Evolutionary conservation across 257 asterid genomes (phyloP).

Genomic region (Solanum pimpinellifolium): DNA sequence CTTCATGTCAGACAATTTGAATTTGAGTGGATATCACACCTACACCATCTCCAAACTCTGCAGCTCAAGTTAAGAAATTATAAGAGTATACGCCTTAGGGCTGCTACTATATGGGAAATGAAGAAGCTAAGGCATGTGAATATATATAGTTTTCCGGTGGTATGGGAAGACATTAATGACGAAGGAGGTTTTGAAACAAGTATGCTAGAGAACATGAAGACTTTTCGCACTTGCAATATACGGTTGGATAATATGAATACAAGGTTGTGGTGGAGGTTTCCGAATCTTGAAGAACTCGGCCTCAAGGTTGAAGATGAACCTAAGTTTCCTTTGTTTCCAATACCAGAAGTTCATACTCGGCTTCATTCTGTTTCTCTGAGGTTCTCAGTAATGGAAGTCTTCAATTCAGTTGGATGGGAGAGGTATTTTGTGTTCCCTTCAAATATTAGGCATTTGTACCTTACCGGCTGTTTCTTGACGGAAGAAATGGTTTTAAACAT

Average conservation of each 20-base stretch:
- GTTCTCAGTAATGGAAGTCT: accelerated
- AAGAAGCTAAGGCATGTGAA: background rate
- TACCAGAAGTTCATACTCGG: background rate
- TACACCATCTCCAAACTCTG: background rate
- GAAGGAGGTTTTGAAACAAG: background rate
- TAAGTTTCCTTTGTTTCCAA: background rate
- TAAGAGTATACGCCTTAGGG: too few species aligned
- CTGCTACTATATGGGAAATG: background rate
- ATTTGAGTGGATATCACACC: background rate
- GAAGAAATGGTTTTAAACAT: background rate
- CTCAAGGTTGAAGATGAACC: background rate
- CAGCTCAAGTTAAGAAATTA: background rate
- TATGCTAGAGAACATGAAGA: background rate
- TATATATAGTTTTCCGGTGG: background rate
- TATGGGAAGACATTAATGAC: background rate
- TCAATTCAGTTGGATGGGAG: background rate
- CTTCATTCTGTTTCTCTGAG: background rate
- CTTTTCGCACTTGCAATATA: accelerated
- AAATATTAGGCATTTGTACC: background rate
- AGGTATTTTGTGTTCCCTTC: background rate
- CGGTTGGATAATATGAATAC: background rate
- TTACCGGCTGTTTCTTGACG: background rate
- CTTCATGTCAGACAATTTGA: background rate
- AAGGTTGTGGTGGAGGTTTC: background rate
- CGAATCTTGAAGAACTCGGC: background rate